Conservation (phyloP, 495 filamentous ascomycete genomes). For the Cercophora newfieldiana region DNA sequence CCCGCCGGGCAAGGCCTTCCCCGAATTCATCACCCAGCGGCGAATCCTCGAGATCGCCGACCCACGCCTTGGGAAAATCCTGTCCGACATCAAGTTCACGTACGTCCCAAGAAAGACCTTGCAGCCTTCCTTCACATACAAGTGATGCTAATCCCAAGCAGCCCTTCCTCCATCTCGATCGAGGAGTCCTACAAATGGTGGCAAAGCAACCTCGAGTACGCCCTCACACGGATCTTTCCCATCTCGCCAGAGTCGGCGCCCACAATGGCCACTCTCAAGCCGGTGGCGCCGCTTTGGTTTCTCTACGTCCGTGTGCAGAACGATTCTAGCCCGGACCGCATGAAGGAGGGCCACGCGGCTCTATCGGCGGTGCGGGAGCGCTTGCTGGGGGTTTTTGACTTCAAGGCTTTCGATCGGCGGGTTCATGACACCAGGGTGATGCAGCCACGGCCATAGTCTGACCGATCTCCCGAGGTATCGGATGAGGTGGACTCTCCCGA, state of each 20-base stretch:
- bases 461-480: too few species aligned
- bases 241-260: slow-evolving; percentile 17
- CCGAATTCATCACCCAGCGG: slow-evolving; percentile 37
- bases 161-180: slow-evolving; percentile 39
- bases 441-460: background rate
- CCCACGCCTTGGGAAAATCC: slow-evolving; percentile 19
- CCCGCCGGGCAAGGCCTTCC: slow-evolving; percentile 31
- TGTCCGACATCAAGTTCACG: slow-evolving; percentile 39
- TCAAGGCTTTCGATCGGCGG: slow-evolving; percentile 43
- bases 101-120: slow-evolving; percentile 19
- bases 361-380: slow-evolving; percentile 35
- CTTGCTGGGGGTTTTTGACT: slow-evolving; percentile 46
- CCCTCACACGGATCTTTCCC: slow-evolving; percentile 36
- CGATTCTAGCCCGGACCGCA: slow-evolving; percentile 44
- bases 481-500: too few species aligned
- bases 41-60: slow-evolving; percentile 36
- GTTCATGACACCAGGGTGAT: slow-evolving; percentile 39
- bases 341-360: slow-evolving; percentile 40
- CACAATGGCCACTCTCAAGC: slow-evolving; percentile 23
- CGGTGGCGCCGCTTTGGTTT: slow-evolving; percentile 35
- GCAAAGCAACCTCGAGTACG: slow-evolving; percentile 42
- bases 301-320: slow-evolving; percentile 43
- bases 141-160: slow-evolving; percentile 20
- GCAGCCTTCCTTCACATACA: background rate
- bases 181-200: slow-evolving; percentile 48